Evolutionary conservation across 306 rosid genomes (phyloP).

Genomic region (Corylus heterophylla): DNA sequence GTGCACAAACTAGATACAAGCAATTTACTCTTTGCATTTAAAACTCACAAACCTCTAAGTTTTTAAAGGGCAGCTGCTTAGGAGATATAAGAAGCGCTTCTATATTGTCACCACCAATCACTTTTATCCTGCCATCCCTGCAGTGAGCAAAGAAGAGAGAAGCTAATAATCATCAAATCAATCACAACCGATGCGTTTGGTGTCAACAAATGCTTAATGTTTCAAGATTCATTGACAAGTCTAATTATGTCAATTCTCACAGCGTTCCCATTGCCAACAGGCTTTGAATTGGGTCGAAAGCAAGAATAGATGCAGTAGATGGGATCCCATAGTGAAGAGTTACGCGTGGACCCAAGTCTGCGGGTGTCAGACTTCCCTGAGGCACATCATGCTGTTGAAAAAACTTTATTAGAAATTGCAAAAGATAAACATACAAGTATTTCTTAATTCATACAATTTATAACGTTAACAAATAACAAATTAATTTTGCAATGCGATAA

Average conservation of each 20-base stretch:
- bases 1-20: not conserved
- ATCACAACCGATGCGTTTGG: not conserved
- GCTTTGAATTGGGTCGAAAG: slow-evolving; percentile 66
- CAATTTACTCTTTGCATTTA: not conserved
- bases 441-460: not conserved
- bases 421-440: not conserved
- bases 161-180: not conserved
- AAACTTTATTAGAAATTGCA: slow-evolving; percentile 6
- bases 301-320: slow-evolving; percentile 75
- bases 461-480: not conserved
- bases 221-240: not conserved
- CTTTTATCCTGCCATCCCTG: slow-evolving; percentile 93
- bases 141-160: slow-evolving; percentile 33
- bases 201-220: not conserved
- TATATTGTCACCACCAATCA: slow-evolving; percentile 73
- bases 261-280: slow-evolving; percentile 75
- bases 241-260: slow-evolving; percentile 40
- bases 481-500: not conserved
- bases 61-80: slow-evolving; percentile 56
- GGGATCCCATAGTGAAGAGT: slow-evolving; percentile 81
- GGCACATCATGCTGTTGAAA: slow-evolving; percentile 29
- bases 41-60: slow-evolving; percentile 67
- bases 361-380: slow-evolving; percentile 35
- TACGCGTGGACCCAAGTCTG: slow-evolving; percentile 58
- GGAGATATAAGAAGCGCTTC: slow-evolving; percentile 75